Base-by-base conservation (phyloP, 352 stramenopile genomes). In the Aphanomyces invadans region DNA sequence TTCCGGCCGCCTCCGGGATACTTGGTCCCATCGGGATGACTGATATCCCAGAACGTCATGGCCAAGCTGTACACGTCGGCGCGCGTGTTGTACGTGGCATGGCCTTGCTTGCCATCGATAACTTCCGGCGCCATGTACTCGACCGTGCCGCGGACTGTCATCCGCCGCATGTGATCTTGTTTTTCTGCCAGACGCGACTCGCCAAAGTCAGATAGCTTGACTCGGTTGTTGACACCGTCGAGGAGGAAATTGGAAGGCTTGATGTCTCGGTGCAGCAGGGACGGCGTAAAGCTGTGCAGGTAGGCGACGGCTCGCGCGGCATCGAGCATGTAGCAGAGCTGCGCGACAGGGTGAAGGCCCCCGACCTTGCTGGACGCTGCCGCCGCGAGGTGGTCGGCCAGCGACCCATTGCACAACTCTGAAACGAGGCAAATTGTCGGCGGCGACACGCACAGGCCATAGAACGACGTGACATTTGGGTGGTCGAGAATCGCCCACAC, bases 1-100 rank as follows among this genome's bases (percentile, higher is more conserved):
- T 60, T 71, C 11, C 73, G 73, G 10, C 63, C 65, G 2, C 57
- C 38, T n/a, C 36, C 36, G 0, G 76, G 75, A 44, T 76, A 88
- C 60, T 86, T 87, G 21, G 80, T 78, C 4, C 29, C 46, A 0
- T 75, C 69, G 5, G 81, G 81, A 57, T 87, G 57, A 4, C 87
- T 44, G n/a, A 93, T 75, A 36, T 92, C 79, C 80, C 83, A 92
- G 67, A 93, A 78, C 17, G 81, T 90, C 49, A 92, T 83, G 17
- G 71, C 83, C 23, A 93, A 64, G 23, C 78, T 79, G 65, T 89
- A 93, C 38, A 93, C 73, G 45, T 92, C 85, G 0, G 83, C 81
- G 31, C 78, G 76, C 51, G 91, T 78, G 19, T 66, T 79, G 62
- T 92, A 94, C 19, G 49, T 29, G 2, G 76, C 79, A 1, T 79